These are phyloP conservation scores for Pseudozyma tsukubaensis DNA, from an alignment of 1,284 basidiomycete genomes.

Conservation along the genomic window DNA sequence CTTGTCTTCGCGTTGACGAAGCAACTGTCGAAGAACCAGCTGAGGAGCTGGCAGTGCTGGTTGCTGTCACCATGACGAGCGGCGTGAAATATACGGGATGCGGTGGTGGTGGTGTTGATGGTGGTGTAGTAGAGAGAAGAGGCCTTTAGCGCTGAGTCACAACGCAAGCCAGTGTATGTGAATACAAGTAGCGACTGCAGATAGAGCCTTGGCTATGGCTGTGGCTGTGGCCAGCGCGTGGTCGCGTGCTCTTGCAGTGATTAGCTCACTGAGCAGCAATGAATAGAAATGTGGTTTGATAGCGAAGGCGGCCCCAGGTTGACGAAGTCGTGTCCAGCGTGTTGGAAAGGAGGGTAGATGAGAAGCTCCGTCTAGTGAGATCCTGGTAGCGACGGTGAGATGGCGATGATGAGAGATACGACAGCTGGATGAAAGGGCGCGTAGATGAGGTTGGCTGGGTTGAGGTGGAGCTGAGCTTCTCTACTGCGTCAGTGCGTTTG, in stretches of 20 bases:
- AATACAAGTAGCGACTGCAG: no score
- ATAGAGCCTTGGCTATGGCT: no score
- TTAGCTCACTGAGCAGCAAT: no score
- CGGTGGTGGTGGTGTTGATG: neutral
- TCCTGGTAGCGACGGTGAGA: no score
- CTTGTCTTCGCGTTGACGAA: slow-evolving; percentile 27
- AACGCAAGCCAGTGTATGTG: no score
- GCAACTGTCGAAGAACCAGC: slow-evolving; percentile 16
- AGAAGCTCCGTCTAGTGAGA: neutral
- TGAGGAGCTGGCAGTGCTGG: slow-evolving; percentile 23
- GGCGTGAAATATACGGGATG: neutral
- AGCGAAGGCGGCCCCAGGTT: no score
- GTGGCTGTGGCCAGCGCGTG: no score
- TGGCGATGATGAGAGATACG: no score
- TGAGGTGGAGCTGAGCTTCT: no score
- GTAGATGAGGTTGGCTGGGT: no score
- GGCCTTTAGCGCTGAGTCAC: neutral
- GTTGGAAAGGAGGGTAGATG: neutral
- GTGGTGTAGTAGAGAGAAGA: neutral
- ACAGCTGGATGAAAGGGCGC: no score
- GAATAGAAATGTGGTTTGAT: neutral
- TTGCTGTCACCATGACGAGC: slow-evolving; percentile 29
- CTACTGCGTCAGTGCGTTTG: neutral
- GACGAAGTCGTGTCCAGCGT: neutral
- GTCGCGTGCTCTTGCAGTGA: no score